A percentile compares a stretch with the other conserved stretches of the same genome.
Evolutionary conservation across 2,329 filamentous ascomycete genomes (phyloP).

Genomic region (Aspergillus fischeri): DNA sequence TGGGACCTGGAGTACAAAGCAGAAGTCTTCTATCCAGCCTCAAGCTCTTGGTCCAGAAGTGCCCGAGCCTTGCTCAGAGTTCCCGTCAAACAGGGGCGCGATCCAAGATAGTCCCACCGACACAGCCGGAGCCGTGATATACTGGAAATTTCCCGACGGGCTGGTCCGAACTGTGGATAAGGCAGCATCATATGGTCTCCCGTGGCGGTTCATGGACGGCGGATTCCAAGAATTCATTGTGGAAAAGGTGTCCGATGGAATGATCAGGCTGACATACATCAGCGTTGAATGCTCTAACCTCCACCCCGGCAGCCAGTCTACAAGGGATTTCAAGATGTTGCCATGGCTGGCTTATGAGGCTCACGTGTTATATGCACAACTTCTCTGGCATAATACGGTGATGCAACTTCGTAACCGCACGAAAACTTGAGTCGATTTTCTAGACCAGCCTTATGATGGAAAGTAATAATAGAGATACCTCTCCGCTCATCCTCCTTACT

Average conservation of each 20-base stretch:
- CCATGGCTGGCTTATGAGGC: slow-evolving; percentile 6
- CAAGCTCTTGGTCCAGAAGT: not conserved
- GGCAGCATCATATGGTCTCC: slow-evolving; percentile 5
- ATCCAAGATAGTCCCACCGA: not conserved
- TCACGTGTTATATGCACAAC: slow-evolving; percentile 11
- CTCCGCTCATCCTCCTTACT: not conserved
- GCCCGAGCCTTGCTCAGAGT: not conserved
- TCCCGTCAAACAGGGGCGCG: not conserved
- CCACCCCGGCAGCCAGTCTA: not conserved
- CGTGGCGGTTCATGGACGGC: slow-evolving; percentile 12
- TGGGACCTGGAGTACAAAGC: not conserved
- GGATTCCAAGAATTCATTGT: slow-evolving; percentile 12
- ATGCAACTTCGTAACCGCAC: not conserved
- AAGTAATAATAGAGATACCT: not conserved
- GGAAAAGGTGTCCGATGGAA: slow-evolving; percentile 4
- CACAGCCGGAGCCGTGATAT: not conserved
- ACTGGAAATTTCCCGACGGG: slow-evolving; percentile 4
- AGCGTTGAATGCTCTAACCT: slow-evolving; percentile 5
- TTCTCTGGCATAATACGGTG: not conserved
- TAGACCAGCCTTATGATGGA: not conserved
- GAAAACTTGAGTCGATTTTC: not conserved
- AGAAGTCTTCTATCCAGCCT: not conserved
- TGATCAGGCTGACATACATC: slow-evolving; percentile 6
- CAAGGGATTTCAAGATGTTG: slow-evolving; percentile 7
- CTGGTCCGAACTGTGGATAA: not conserved